Percentiles rank a stretch among this genome's conserved stretches.
Evolutionary conservation across 768 basidiomycete genomes (phyloP).

Genomic region (Mycena rebaudengoi): DNA sequence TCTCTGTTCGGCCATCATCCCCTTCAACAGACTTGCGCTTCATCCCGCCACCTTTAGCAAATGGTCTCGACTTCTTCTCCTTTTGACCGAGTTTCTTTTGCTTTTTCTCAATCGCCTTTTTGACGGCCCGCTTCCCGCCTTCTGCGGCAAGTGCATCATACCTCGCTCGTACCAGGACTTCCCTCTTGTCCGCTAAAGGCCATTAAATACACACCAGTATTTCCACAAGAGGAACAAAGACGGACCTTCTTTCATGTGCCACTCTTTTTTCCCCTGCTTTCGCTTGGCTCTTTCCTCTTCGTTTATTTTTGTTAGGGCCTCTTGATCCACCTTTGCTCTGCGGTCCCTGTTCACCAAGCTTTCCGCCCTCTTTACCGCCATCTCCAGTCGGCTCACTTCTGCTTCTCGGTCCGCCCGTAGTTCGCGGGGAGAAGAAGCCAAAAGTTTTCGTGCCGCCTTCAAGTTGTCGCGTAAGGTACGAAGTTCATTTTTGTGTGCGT

Average conservation of each 20-base stretch:
- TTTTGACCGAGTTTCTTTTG: slow-evolving; percentile 87
- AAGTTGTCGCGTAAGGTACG: slow-evolving; percentile 68
- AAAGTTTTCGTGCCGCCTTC: slow-evolving; percentile 71
- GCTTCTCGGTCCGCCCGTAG: slow-evolving; percentile 65
- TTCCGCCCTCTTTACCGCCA: slow-evolving; percentile 78
- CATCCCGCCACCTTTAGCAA: slow-evolving; percentile 40
- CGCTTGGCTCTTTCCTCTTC: slow-evolving; percentile 73
- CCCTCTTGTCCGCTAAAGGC: slow-evolving; percentile 76
- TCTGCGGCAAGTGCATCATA: slow-evolving; percentile 80
- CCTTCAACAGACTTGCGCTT: slow-evolving; percentile 18
- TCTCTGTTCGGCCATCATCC: slow-evolving; percentile 20
- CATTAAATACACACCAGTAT: slow-evolving; percentile 16
- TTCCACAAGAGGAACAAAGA: slow-evolving; percentile 13
- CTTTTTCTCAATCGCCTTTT: slow-evolving; percentile 89
- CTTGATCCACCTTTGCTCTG: slow-evolving; percentile 72
- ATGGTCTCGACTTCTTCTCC: slow-evolving; percentile 88
- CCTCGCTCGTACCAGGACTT: slow-evolving; percentile 74
- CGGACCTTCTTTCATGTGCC: slow-evolving; percentile 88
- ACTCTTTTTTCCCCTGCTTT: slow-evolving; percentile 79
- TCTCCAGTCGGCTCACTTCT: slow-evolving; percentile 77
- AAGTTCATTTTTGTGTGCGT: slow-evolving; percentile 72
- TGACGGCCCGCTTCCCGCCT: slow-evolving; percentile 84
- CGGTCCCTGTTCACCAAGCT: slow-evolving; percentile 79
- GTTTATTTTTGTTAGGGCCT: slow-evolving; percentile 64
- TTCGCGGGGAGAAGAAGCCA: slow-evolving; percentile 68